Evolutionary conservation across 1,284 basidiomycete species (phyloP), one percentile per base, ranked within the genome.

Genomic region (Spongispora temasekensis): DNA sequence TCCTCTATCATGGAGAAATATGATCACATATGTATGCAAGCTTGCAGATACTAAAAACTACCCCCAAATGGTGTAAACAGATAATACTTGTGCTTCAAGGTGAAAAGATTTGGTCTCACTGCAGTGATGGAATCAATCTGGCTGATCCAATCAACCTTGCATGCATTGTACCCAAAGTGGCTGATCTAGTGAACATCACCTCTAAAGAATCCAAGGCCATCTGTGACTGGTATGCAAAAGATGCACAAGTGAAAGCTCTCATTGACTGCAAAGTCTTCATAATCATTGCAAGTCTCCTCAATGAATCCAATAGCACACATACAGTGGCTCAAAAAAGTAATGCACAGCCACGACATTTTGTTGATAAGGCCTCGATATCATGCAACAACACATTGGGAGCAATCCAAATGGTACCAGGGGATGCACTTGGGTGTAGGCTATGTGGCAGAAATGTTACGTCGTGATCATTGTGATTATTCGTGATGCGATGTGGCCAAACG

Each of bases 1-100:
- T 27, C 19, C 2, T 27, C 30, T 19, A 53, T 6, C 19, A 63
- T 63, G 61, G 56, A 42, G 1, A 63, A 63, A 55, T 55, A 56
- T 1, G 21, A 63, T 7, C 53, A 63, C 15, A 63, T 63, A 12
- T n/a, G n/a, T n/a, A n/a, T 48, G 40, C 3, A 21, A 58, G 2
- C 25, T 59, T 0, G 34, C 30, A 0, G 53, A 56, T 1, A 2
- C 51, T 0, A 34, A 58, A 23, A 63, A 52, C 19, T 58, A 56
- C 2, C 1, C 13, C 0, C 53, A 58, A n/a, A 30, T 63, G 50
- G 53, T 1, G 1, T 1, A 23, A 5, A 27, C 32, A 58, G 15
- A 62, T 58, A 52, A 53, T 4, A 1, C 23, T 62, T 0, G 32
- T 23, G 0, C 31, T 62, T 3, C 19, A 55, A 19, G 55, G 48